Conservation (phyloP, 1,139 yeast genomes). For the Kodamaea plutei region DNA sequence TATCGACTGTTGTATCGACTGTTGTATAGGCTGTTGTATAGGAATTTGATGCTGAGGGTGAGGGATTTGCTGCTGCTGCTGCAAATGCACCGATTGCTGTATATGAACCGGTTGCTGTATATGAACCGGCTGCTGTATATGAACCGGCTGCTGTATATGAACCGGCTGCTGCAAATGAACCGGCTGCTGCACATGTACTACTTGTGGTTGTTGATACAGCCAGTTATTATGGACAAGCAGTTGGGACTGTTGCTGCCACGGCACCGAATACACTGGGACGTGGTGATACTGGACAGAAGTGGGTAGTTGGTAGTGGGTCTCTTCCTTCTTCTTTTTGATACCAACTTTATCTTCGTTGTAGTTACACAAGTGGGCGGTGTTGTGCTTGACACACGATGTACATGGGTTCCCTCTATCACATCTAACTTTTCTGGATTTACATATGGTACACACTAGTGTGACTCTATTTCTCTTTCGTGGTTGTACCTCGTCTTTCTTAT, state of each 20-base stretch:
- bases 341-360: conserved; percentile 26
- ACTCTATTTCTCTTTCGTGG: conserved; percentile 26
- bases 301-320: too few relatives aligned
- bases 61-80: conserved; percentile 1
- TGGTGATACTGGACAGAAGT: too few relatives aligned
- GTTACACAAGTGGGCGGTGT: conserved; percentile 20
- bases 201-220: background rate
- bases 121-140: too few relatives aligned
- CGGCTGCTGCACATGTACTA: too few relatives aligned
- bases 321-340: too few relatives aligned
- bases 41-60: conserved; percentile 2
- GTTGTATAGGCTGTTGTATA: too few relatives aligned
- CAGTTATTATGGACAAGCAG: background rate
- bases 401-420: conserved; percentile 39
- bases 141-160: too few relatives aligned
- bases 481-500: conserved; percentile 1
- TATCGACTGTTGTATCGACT: too few relatives aligned
- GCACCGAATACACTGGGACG: too few relatives aligned
- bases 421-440: conserved; percentile 33
- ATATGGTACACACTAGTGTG: conserved; percentile 34
- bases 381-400: conserved; percentile 28
- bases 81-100: too few relatives aligned
- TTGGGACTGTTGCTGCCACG: background rate
- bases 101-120: too few relatives aligned
- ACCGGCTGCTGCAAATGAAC: too few relatives aligned